phyloP scores from a whole-genome alignment of 805 yeast genomes.

The Ogataea degrootiae region DNA sequence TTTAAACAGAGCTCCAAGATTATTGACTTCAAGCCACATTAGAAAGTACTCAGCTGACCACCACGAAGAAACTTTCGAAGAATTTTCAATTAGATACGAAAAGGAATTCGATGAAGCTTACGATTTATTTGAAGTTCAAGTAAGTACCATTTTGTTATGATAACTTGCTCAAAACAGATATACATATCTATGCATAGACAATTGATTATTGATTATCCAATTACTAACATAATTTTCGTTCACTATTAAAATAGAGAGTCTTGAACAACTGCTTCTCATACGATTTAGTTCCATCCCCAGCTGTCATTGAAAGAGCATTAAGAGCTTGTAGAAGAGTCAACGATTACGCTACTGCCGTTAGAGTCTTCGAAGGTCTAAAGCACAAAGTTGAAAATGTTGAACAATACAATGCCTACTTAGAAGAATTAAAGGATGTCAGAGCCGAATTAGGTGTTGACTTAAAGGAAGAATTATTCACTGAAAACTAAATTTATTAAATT shows the following conservation, averaged over 20 bases:
- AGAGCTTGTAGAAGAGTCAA: conserved; percentile 98
- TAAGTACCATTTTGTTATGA: conserved; percentile 19
- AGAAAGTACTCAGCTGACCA: conserved; percentile 77
- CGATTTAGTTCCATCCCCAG: conserved; percentile 97
- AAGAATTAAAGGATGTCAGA: conserved; percentile 87
- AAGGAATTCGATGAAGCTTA: conserved; percentile 94
- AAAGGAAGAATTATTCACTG: conserved; percentile 76
- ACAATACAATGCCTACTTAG: conserved; percentile 94
- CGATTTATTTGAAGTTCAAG: conserved; percentile 78
- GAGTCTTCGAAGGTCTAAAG: conserved; percentile 96
- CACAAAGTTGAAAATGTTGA: conserved; percentile 92
- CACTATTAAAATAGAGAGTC: conserved; percentile 52
- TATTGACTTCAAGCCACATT: conserved; percentile 19
- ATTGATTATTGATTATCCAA: not conserved
- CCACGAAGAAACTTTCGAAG: conserved; percentile 91
- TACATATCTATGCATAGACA: not conserved
- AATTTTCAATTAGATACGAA: conserved; percentile 85
- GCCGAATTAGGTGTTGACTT: conserved; percentile 89
- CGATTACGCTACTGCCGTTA: conserved; percentile 97
- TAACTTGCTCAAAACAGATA: not conserved
- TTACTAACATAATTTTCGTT: conserved; percentile 21
- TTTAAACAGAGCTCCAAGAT: conserved; percentile 15
- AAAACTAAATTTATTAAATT: conserved; percentile 6
- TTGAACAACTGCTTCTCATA: conserved; percentile 97
- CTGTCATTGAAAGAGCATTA: conserved; percentile 90